A percentile compares a stretch with the other conserved stretches of the same genome.
Conservation (phyloP, 106 monocot genomes). For the Alisma plantagoaquatica region DNA sequence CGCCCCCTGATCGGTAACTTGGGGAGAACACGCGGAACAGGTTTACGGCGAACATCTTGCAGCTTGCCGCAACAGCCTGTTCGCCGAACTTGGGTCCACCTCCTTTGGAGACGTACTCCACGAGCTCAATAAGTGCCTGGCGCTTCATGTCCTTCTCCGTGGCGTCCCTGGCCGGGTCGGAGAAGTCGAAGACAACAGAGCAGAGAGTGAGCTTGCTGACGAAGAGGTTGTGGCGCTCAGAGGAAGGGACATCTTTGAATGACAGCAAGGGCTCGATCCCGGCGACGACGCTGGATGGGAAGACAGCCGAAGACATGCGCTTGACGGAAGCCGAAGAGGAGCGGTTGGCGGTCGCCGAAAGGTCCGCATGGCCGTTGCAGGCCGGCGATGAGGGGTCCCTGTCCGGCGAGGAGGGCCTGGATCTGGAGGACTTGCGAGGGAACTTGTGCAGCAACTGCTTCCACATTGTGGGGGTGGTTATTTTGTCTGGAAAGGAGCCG, state of each 20-base stretch:
- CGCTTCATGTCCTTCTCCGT: slow-evolving; percentile 13
- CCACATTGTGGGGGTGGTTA: slow-evolving; percentile 52
- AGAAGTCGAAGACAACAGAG: slow-evolving; percentile 14
- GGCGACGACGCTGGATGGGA: slow-evolving; percentile 10
- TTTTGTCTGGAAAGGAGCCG: too few relatives aligned
- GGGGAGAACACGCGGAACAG: slow-evolving; percentile 11
- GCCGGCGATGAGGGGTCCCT: background rate
- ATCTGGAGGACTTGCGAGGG: slow-evolving; percentile 38
- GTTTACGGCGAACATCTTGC: slow-evolving; percentile 14
- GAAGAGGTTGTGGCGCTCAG: slow-evolving; percentile 5
- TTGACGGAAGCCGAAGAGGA: too few relatives aligned
- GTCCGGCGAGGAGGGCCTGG: slow-evolving; percentile 1
- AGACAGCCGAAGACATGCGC: slow-evolving; percentile 2
- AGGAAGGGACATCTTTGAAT: slow-evolving; percentile 4
- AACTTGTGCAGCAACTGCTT: slow-evolving; percentile 66
- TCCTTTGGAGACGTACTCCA: slow-evolving; percentile 4
- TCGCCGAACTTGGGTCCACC: slow-evolving; percentile 8
- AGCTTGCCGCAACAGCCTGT: slow-evolving; percentile 4
- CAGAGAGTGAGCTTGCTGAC: slow-evolving; percentile 15
- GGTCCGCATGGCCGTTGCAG: too few relatives aligned
- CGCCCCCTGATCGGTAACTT: slow-evolving; percentile 4
- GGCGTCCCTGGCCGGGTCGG: slow-evolving; percentile 3
- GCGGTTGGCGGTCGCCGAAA: too few relatives aligned
- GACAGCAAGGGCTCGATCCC: slow-evolving; percentile 12
- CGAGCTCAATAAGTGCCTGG: slow-evolving; percentile 6